phyloP scores from a whole-genome alignment of 2,329 filamentous ascomycete species.

The Samsoniella hepiali region DNA sequence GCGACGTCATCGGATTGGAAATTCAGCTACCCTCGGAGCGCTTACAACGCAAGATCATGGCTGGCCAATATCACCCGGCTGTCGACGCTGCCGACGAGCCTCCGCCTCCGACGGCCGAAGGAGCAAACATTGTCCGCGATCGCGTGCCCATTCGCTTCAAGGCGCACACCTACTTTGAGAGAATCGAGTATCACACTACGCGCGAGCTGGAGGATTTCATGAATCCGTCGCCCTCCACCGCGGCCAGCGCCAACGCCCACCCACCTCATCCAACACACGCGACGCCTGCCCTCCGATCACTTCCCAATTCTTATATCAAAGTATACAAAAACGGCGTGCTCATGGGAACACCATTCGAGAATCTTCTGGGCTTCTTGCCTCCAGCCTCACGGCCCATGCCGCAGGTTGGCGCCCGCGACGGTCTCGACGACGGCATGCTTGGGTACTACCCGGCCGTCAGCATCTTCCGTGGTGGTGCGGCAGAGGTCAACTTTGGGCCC shows the following conservation, averaged over 20 bases:
- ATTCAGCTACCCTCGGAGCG: conserved; percentile 84
- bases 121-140: conserved; percentile 84
- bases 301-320: conserved; percentile 82
- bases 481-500: conserved; percentile 90
- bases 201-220: conserved; percentile 86
- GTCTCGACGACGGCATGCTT: conserved; percentile 89
- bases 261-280: conserved; percentile 70
- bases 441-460: conserved; percentile 95
- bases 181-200: conserved; percentile 80
- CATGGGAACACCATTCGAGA: conserved; percentile 83
- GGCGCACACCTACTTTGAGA: conserved; percentile 89
- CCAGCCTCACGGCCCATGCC: conserved; percentile 75
- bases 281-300: conserved; percentile 71
- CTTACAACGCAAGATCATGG: conserved; percentile 83
- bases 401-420: conserved; percentile 74
- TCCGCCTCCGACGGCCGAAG: conserved; percentile 51
- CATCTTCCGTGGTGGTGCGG: conserved; percentile 85
- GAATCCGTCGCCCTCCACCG: conserved; percentile 58
- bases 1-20: conserved; percentile 91
- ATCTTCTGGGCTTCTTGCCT: conserved; percentile 86
- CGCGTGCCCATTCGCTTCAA: conserved; percentile 94
- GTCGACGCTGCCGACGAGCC: conserved; percentile 66
- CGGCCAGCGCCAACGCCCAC: conserved; percentile 48
- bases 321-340: conserved; percentile 89
- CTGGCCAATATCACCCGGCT: conserved; percentile 82